Conservation (phyloP, 2,329 filamentous ascomycete species). For the Teratosphaeria nubilosa region DNA sequence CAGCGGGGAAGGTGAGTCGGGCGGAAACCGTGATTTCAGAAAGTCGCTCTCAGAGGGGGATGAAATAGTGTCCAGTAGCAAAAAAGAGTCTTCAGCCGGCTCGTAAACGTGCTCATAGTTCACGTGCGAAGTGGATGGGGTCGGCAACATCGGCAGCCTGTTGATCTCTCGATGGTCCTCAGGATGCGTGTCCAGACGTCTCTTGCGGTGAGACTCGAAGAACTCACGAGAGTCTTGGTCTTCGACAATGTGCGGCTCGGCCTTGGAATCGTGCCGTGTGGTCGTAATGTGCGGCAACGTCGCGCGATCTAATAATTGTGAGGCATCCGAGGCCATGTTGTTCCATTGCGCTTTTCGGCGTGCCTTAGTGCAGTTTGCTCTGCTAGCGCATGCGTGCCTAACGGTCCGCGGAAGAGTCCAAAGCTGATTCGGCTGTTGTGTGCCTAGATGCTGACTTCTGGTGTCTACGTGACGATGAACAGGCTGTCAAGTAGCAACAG, state of each 20-base stretch:
- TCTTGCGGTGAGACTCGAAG: not conserved
- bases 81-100: conserved; percentile 89
- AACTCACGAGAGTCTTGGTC: not conserved
- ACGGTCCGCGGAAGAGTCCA: not conserved
- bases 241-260: not conserved
- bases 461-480: not conserved
- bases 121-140: conserved; percentile 86
- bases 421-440: not conserved
- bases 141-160: conserved; percentile 63
- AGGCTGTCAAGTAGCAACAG: not conserved
- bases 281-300: not conserved
- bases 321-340: not conserved
- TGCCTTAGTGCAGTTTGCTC: not conserved
- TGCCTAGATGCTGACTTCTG: not conserved
- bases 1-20: conserved; percentile 35
- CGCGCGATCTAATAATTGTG: not conserved
- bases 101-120: conserved; percentile 84
- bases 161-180: not conserved
- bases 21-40: conserved; percentile 52
- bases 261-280: not conserved
- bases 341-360: not conserved
- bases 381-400: not conserved
- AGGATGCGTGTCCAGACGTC: not conserved
- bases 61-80: conserved; percentile 85
- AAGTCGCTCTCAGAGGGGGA: conserved; percentile 58